phyloP scores from a whole-genome alignment of 2,329 filamentous ascomycete genomes.

The Talaromyces rugulosus region DNA sequence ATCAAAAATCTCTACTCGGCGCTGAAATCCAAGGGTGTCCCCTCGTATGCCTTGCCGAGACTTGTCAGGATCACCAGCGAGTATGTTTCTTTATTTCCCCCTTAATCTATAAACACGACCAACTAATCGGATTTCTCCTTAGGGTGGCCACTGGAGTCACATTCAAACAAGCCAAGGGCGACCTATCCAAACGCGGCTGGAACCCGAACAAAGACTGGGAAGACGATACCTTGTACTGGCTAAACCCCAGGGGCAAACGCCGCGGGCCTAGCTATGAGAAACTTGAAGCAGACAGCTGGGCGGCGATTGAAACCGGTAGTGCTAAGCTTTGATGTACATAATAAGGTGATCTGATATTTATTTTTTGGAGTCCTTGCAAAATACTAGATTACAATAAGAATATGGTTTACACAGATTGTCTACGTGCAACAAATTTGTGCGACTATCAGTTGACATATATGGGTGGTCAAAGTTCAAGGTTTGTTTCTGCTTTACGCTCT shows the following conservation, averaged over 20 bases:
- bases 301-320: constrained; percentile 36
- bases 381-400: too few species aligned
- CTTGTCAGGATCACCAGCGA: constrained; percentile 45
- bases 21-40: constrained; percentile 43
- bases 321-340: constrained; percentile 36
- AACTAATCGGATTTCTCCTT: constrained; percentile 11
- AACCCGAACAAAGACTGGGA: constrained; percentile 26
- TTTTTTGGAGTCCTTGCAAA: neutral
- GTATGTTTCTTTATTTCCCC: constrained; percentile 23
- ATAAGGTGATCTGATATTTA: neutral
- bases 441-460: too few species aligned
- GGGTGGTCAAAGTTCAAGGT: too few species aligned
- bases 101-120: neutral
- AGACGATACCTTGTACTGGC: constrained; percentile 41
- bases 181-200: constrained; percentile 42
- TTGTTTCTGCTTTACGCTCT: too few species aligned
- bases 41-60: constrained; percentile 44
- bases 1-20: constrained; percentile 34
- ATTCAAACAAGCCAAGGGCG: constrained; percentile 48
- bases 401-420: too few species aligned
- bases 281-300: constrained; percentile 37
- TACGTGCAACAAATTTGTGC: too few species aligned
- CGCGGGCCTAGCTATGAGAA: constrained; percentile 28
- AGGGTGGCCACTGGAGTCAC: constrained; percentile 46
- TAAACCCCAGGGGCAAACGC: constrained; percentile 23